phyloP scores from a whole-genome alignment of 306 rosid genomes.

The Begonia loranthoides region DNA sequence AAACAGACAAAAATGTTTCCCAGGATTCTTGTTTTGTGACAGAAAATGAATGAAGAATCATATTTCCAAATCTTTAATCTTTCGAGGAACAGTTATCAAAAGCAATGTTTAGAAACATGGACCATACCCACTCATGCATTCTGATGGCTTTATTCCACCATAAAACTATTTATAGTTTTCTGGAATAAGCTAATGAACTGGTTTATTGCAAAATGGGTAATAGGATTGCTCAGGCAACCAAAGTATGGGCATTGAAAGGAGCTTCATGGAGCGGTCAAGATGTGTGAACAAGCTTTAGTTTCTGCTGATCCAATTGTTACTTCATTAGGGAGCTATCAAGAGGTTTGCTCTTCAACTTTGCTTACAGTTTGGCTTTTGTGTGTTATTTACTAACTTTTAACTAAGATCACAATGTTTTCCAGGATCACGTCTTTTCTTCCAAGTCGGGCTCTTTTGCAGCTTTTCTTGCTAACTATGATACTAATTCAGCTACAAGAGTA shows the following conservation, averaged over 20 bases:
- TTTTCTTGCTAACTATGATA: conserved; percentile 63
- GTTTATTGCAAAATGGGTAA: conserved; percentile 5
- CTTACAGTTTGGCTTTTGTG: conserved; percentile 5
- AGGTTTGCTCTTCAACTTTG: conserved; percentile 15
- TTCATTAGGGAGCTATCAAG: conserved; percentile 26
- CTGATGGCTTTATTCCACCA: too few species aligned
- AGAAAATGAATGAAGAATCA: too few species aligned
- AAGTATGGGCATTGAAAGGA: conserved; percentile 64
- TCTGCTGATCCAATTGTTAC: conserved; percentile 43
- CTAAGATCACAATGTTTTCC: conserved; percentile 1
- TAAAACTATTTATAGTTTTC: background rate
- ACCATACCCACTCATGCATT: too few species aligned
- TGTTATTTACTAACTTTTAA: background rate
- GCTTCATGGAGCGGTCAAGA: conserved; percentile 53
- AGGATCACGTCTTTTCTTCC: conserved; percentile 59
- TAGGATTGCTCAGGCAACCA: conserved; percentile 51
- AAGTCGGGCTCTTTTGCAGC: conserved; percentile 56
- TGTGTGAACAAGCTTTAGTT: conserved; percentile 52
- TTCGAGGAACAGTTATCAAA: too few species aligned
- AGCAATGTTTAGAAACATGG: too few species aligned
- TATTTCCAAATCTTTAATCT: too few species aligned
- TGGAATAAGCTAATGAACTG: background rate
- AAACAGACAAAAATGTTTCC: too few species aligned
- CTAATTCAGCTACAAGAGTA: conserved; percentile 29
- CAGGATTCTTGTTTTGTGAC: too few species aligned